Evolutionary conservation across 768 basidiomycete species (phyloP).

Genomic region (Multifurca ochricompacta): DNA sequence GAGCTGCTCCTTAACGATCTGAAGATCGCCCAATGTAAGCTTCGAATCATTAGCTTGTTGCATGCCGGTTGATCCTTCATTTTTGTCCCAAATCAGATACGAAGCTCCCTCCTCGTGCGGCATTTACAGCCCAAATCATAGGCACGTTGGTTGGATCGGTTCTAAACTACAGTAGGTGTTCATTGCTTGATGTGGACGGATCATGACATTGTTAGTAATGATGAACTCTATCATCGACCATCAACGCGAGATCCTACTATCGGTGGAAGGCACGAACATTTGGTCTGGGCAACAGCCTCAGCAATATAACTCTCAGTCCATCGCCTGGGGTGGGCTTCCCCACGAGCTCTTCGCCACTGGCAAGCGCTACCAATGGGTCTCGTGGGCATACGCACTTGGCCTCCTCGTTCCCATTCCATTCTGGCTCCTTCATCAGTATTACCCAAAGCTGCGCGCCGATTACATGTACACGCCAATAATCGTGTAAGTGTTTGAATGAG

Average conservation of each 20-base stretch:
- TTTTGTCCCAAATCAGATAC: slow-evolving; percentile 25
- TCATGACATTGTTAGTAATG: slow-evolving; percentile 28
- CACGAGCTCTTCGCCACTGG: slow-evolving; percentile 19
- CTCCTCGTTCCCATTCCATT: slow-evolving; percentile 46
- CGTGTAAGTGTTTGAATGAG: slow-evolving; percentile 30
- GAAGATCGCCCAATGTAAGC: slow-evolving; percentile 40
- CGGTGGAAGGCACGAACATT: slow-evolving; percentile 48
- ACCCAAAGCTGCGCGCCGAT: slow-evolving; percentile 39
- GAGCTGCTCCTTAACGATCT: slow-evolving; percentile 39
- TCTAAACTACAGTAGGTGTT: slow-evolving; percentile 28
- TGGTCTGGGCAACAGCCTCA: slow-evolving; percentile 43
- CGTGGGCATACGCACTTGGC: slow-evolving; percentile 41
- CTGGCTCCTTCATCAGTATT: slow-evolving; percentile 39
- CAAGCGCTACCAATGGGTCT: slow-evolving; percentile 39
- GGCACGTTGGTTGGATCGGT: slow-evolving; percentile 41
- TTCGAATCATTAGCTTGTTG: not conserved
- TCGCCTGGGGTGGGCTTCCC: slow-evolving; percentile 40
- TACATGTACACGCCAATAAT: slow-evolving; percentile 43
- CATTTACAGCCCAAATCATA: slow-evolving; percentile 42
- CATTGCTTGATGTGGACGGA: not conserved
- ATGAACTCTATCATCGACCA: slow-evolving; percentile 52
- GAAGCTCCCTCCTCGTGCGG: slow-evolving; percentile 42
- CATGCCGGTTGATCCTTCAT: not conserved
- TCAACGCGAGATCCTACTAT: slow-evolving; percentile 43
- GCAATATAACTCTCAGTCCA: slow-evolving; percentile 44